Evolutionary conservation across 805 yeast species (phyloP).

Genomic region (Ogataea pignaliae): DNA sequence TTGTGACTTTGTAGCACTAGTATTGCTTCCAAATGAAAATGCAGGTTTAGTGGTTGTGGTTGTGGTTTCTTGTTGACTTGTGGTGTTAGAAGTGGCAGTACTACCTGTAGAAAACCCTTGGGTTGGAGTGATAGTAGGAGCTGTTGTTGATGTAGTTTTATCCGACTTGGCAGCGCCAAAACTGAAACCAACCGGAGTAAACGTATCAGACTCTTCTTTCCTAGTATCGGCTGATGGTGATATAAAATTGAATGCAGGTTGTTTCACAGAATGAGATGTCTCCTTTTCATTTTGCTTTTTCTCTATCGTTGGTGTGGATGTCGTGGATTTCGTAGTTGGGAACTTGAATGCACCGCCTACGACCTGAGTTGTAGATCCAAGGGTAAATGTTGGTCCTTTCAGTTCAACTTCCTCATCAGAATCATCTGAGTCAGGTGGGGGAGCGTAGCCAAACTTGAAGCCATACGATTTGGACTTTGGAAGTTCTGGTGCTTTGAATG

Average conservation of each 20-base stretch:
- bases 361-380: slow-evolving; percentile 35
- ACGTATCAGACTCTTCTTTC: slow-evolving; percentile 7
- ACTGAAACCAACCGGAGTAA: slow-evolving; percentile 10
- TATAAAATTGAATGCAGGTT: background rate
- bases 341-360: slow-evolving; percentile 29
- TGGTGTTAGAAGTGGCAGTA: too few relatives aligned
- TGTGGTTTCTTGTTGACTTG: background rate
- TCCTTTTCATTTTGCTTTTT: background rate
- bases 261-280: too few relatives aligned
- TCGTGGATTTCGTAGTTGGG: slow-evolving; percentile 2
- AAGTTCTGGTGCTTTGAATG: slow-evolving; percentile 43
- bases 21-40: slow-evolving; percentile 7
- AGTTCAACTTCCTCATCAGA: slow-evolving; percentile 63
- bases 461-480: slow-evolving; percentile 49
- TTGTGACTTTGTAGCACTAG: slow-evolving; percentile 1
- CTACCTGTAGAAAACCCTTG: background rate
- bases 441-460: slow-evolving; percentile 40
- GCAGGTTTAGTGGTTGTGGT: slow-evolving; percentile 2
- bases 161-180: slow-evolving; percentile 20
- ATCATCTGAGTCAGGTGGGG: slow-evolving; percentile 29
- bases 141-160: slow-evolving; percentile 1
- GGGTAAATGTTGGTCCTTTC: slow-evolving; percentile 67
- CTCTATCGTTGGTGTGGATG: slow-evolving; percentile 3
- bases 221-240: slow-evolving; percentile 15
- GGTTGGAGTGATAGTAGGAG: slow-evolving; percentile 7